Percentiles rank a stretch among this genome's conserved stretches.
phyloP scores from a whole-genome alignment of 257 asterid genomes.

The Penstemon davidsonii region DNA sequence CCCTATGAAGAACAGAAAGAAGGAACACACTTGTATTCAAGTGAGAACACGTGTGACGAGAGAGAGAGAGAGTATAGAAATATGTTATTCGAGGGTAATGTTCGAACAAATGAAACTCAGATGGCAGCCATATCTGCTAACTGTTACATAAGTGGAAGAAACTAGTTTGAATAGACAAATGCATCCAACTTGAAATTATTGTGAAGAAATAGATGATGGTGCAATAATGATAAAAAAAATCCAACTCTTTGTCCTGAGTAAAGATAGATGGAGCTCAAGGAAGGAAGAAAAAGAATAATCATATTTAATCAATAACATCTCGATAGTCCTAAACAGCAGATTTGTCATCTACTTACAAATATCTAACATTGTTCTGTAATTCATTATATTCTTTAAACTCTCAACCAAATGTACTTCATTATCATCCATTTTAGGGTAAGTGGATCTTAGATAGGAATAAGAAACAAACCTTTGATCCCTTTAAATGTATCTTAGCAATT shows the following conservation, averaged over 20 bases:
- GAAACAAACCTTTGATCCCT: constrained; percentile 66
- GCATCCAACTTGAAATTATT: background rate
- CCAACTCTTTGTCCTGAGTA: background rate
- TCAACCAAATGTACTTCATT: constrained; percentile 7
- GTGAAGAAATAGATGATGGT: background rate
- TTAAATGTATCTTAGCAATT: constrained; percentile 56
- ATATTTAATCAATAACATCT: background rate
- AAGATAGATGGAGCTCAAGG: background rate
- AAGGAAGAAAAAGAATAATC: background rate
- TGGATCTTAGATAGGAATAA: constrained; percentile 13
- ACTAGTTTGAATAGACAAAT: background rate
- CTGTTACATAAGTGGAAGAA: background rate
- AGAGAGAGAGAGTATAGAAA: background rate
- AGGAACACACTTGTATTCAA: background rate
- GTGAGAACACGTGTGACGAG: background rate
- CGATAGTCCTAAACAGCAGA: background rate
- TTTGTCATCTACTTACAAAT: no score
- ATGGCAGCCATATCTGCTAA: background rate
- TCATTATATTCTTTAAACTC: background rate
- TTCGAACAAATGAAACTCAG: background rate
- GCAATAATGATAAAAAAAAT: background rate
- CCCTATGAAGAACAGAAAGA: constrained; percentile 26
- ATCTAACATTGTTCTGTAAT: constrained; percentile 1
- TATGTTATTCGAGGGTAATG: background rate
- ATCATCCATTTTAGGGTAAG: background rate